These are phyloP conservation scores for Pythium plurisporium DNA, from an alignment of 352 stramenopile species.

Conservation along the genomic window DNA sequence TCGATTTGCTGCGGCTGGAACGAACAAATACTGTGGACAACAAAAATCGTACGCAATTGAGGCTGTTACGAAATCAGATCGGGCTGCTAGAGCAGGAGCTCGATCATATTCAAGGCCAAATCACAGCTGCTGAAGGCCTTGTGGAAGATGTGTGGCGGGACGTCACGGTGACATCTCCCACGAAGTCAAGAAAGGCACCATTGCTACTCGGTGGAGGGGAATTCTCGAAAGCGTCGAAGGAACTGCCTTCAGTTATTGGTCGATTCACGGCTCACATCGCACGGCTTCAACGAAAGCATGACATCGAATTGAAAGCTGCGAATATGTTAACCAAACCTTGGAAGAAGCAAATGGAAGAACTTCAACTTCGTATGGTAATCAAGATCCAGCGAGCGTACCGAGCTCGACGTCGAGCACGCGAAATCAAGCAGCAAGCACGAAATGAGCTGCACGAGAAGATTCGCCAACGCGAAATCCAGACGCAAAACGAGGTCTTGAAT, in stretches of 20 bases:
- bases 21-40: constrained; percentile 38
- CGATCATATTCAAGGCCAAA: constrained; percentile 48
- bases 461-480: constrained; percentile 40
- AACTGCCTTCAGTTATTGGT: constrained; percentile 51
- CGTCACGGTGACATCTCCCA: constrained; percentile 26
- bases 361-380: constrained; percentile 60
- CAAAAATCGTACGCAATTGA: constrained; percentile 48
- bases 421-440: constrained; percentile 42
- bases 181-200: background rate
- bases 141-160: constrained; percentile 63
- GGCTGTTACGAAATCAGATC: constrained; percentile 57
- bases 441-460: constrained; percentile 50
- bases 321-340: constrained; percentile 48
- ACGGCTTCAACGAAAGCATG: constrained; percentile 47
- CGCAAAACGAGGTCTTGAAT: constrained; percentile 51
- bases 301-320: constrained; percentile 55
- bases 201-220: background rate
- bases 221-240: constrained; percentile 21
- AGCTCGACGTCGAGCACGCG: constrained; percentile 28
- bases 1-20: constrained; percentile 61
- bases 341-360: constrained; percentile 68
- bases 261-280: constrained; percentile 54
- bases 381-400: constrained; percentile 72
- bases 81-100: constrained; percentile 57
- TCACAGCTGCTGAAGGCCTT: constrained; percentile 36